Percentiles rank a stretch among this genome's conserved stretches.
These are phyloP conservation scores for Pulicaria dysenterica DNA, from an alignment of 129 eudicot species.

Conservation along the genomic window DNA sequence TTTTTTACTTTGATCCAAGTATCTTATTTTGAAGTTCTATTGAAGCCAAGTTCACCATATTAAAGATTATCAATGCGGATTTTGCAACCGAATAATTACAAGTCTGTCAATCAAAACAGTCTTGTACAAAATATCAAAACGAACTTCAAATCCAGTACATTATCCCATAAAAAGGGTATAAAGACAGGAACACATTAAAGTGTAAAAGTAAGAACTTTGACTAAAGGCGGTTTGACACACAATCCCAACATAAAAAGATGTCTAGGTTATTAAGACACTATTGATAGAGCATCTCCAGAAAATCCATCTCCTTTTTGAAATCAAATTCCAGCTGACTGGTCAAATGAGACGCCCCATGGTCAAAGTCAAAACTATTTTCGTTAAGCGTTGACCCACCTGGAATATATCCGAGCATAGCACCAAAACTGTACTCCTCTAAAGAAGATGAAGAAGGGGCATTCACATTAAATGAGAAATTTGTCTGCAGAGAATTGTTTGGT, in stretches of 20 bases:
- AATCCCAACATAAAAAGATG: constrained; percentile 14
- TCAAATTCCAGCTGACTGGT: constrained; percentile 44
- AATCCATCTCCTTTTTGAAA: constrained; percentile 47
- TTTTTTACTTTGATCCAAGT: background rate
- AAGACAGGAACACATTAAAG: constrained; percentile 8
- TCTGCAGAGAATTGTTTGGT: constrained; percentile 6
- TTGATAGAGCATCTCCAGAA: constrained; percentile 45
- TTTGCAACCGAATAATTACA: background rate
- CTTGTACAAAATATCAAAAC: constrained; percentile 6
- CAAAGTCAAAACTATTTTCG: constrained; percentile 31
- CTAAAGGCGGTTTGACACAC: constrained; percentile 10
- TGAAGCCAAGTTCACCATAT: background rate
- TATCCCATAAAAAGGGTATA: background rate
- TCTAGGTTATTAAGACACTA: background rate
- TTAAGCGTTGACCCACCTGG: constrained; percentile 29
- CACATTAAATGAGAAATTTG: constrained; percentile 19
- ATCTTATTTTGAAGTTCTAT: constrained; percentile 20
- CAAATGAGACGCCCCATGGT: constrained; percentile 29
- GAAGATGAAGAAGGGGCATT: constrained; percentile 20
- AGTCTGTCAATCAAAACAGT: background rate
- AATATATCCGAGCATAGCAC: constrained; percentile 23
- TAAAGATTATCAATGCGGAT: background rate
- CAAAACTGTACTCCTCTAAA: constrained; percentile 28
- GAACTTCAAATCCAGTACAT: background rate
- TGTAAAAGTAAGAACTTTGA: constrained; percentile 29